Base-by-base conservation (phyloP, 306 rosid genomes). In the Ochetophila trinervis region DNA sequence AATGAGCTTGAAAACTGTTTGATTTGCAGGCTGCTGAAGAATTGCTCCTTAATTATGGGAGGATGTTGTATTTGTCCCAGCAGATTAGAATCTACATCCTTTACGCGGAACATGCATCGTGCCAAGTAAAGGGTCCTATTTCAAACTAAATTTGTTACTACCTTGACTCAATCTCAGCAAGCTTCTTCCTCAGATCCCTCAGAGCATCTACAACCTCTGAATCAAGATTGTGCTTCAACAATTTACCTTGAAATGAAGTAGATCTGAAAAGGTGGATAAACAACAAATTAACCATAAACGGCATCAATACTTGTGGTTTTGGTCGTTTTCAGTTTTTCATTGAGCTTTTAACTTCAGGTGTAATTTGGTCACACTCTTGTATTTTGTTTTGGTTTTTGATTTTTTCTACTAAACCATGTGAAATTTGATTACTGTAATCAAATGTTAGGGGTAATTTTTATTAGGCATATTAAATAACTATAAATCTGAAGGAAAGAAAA, bases 181-280 rank as follows among this genome's bases (percentile, higher is more conserved):
- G 82, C 61, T 89, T 72, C 73, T 70, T 81, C 72, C 83, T 87
- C 68, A 92, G 85, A 81, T 84, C 81, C 81, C 80, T 84, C 63
- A 92, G 86, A 49, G 96, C 95, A 70, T 80, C 92, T 61, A 92
- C 96, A 22, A 92, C 95, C 71, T 92, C 87, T 23, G 93, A 71
- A 79, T 85, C 88, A 15, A 89, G 98, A 85, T 87, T 89, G 81
- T 92, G 98, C 84, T 89, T 89, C 63, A 91, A 74, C 59, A 91
- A 53, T 75, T 72, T 87, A 60, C 92, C 96, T 75, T 87, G 92
- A 79, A 91, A 91, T 51, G 95, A 85, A 19, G 77, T 63, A 23
- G 98, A 77, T 59, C 98, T 92, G 86, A 36, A 71, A 64, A 57
- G 72, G 37, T 65, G 57, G 67, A 65, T 40, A 51, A 68, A n/a